Evolutionary conservation across 2,329 filamentous ascomycete species (phyloP), one percentile per base, ranked within the genome.

Genomic region (Calonectria multiphialidica): DNA sequence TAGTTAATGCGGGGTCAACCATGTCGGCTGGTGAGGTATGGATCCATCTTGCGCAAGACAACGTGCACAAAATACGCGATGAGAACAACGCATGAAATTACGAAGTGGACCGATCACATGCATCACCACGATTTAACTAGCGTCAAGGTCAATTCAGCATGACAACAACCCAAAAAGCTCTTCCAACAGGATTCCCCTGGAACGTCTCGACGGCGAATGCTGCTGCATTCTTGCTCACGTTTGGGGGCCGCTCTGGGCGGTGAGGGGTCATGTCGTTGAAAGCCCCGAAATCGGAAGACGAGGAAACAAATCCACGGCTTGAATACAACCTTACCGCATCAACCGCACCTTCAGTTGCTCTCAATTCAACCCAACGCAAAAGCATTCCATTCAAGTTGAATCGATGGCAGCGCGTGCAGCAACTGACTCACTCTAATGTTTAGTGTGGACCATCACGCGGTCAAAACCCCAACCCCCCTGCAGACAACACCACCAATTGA

Each of bases 371-470:
- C 16, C 5, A 18, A 6, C 23, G 13, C 10, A 10, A 12, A 25
- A 18, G 23, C 15, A 10, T 18, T 12, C 53, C 53, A 59, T n/a
- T 40, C 33, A 59, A 25, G 12, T 59, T 37, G 53, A 40, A 21
- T 25, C 21, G 21, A 59, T 59, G 53, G 53, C 53, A 59, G 53
- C 53, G 53, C 35, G 53, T 59, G 53, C 53, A 25, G 33, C 53
- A 25, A 21, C 21, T 59, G 53, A 59, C 53, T 59, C 53, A 59
- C 25, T 18, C 35, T 37, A 40, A 23, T 21, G 35, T 40, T 13
- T 59, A 37, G 53, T 59, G 53, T 59, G 53, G 53, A 59, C 53
- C 53, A 59, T 59, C 53, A 59, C 53, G 53, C 33, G 53, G 53
- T 37, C 53, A 25, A 37, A 59, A 59, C 53, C 21, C 53, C 33